These are phyloP conservation scores for Pseudogymnoascus sp. DNA, from an alignment of 2,329 filamentous ascomycete genomes.

Conservation along the genomic window DNA sequence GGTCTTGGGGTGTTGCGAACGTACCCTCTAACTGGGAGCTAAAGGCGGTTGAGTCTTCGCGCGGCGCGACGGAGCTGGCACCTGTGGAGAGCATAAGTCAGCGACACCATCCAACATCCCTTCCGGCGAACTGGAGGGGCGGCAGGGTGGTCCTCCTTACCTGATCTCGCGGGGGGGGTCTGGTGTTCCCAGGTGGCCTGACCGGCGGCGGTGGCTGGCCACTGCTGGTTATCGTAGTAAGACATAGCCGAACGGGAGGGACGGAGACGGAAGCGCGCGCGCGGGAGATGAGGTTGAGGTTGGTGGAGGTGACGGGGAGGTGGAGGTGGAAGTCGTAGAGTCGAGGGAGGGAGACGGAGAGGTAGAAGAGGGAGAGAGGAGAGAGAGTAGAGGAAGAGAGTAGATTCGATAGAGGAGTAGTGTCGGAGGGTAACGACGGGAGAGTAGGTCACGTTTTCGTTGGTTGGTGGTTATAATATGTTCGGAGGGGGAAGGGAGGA, in stretches of 20 bases:
- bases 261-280: constrained; percentile 18
- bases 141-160: constrained; percentile 35
- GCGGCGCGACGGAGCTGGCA: constrained; percentile 63
- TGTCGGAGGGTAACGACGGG: constrained; percentile 20
- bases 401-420: constrained; percentile 20
- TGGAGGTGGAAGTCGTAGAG: constrained; percentile 19
- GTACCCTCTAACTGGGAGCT: constrained; percentile 83
- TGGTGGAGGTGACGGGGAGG: constrained; percentile 11
- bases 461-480: neutral
- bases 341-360: neutral
- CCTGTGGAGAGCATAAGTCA: constrained; percentile 40
- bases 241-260: constrained; percentile 40
- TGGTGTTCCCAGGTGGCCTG: constrained; percentile 67
- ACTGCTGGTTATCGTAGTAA: constrained; percentile 61
- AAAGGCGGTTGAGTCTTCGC: constrained; percentile 71
- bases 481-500: constrained; percentile 11
- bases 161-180: constrained; percentile 62
- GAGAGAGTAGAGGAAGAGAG: constrained; percentile 16
- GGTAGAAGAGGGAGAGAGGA: constrained; percentile 11
- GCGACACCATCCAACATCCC: constrained; percentile 8
- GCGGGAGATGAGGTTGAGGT: constrained; percentile 15
- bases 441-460: constrained; percentile 10
- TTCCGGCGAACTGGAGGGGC: neutral
- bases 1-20: constrained; percentile 29
- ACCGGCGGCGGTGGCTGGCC: constrained; percentile 48